A percentile compares a stretch with the other conserved stretches of the same genome.
These are phyloP conservation scores for Tulasnella calospora DNA, from an alignment of 768 basidiomycete species.

Conservation along the genomic window DNA sequence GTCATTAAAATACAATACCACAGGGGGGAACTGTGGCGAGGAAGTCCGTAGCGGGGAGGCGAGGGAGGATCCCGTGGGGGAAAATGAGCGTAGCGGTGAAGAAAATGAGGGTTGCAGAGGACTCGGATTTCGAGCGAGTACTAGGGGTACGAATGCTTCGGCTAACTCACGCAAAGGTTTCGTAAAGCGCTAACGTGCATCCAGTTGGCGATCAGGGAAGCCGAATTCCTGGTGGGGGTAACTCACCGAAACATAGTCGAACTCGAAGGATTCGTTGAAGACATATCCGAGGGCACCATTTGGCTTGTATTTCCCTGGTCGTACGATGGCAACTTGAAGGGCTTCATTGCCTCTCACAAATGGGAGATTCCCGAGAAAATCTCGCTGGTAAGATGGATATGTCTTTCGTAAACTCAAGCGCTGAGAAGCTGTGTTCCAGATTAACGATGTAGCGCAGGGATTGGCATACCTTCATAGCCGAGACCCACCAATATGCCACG, in stretches of 20 bases:
- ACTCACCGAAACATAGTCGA: not conserved
- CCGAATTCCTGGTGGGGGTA: not conserved
- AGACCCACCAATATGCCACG: not conserved
- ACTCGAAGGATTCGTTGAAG: not conserved
- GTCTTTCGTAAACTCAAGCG: not conserved
- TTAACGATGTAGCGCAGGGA: not conserved
- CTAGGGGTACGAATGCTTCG: not conserved
- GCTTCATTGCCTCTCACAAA: not conserved
- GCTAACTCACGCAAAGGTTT: not conserved
- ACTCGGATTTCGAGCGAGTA: not conserved
- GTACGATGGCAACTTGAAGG: not conserved
- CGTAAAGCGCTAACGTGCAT: not conserved
- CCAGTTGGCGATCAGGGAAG: not conserved
- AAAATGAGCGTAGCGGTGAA: not conserved
- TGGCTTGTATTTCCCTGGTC: not conserved
- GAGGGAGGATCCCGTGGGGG: too few relatives aligned
- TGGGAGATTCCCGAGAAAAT: not conserved
- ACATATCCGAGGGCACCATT: not conserved
- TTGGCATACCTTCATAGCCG: not conserved
- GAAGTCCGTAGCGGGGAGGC: not conserved
- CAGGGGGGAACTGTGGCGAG: not conserved
- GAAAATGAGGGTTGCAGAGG: not conserved
- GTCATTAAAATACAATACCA: not conserved
- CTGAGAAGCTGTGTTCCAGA: not conserved
- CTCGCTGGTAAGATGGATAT: not conserved